Base-by-base conservation (phyloP, 2,329 filamentous ascomycete species). In the Neodidymelliopsis sp. region DNA sequence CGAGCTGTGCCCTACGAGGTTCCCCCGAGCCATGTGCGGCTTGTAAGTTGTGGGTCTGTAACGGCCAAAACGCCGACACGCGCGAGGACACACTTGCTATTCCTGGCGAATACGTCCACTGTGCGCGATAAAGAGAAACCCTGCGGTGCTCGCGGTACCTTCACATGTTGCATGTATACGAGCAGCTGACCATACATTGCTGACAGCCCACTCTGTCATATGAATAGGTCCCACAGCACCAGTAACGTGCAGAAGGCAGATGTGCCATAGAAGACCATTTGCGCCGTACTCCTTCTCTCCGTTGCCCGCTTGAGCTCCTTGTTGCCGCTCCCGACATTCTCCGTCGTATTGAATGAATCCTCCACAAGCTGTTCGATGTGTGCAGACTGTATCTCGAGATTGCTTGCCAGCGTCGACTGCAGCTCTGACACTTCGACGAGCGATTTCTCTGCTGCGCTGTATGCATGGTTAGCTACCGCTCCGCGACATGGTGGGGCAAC, bases 381-480 rank as follows among this genome's bases (percentile, higher is more conserved):
- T 47, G 90, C 91, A 44, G 90, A 88, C 69, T 99, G 94, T 11
- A 88, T 87, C 28, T 87, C 83, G 16, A 99, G 82, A 67, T 97
- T 96, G 63, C 84, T 85, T 29, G 94, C 90, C 10, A 99, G 86
- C 43, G 93, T 86, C 45, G 89, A 90, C 71, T 99, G 94, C 40
- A 99, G 79, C 68, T 96, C 91, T 6, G 91, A 89, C 56, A 99
- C 97, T 71, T 99, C 94, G 3, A 96, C 74, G 5, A 99, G 81
- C 1, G 91, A 96, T 70, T 89, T 90, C 72, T 99, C 91, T 0
- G 91, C 91, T 19, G 88, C 89, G 66, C 90, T 96, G 65, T 22
- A 42, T 6, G 9, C 23, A 27, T 6, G 20, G 44, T 71, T 47
- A 70, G 66, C 24, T 27, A 27, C 13, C 19, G 22, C 16, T 11